Base-by-base conservation (phyloP, 2,329 filamentous ascomycete species). In the Penicillium oxalicum region DNA sequence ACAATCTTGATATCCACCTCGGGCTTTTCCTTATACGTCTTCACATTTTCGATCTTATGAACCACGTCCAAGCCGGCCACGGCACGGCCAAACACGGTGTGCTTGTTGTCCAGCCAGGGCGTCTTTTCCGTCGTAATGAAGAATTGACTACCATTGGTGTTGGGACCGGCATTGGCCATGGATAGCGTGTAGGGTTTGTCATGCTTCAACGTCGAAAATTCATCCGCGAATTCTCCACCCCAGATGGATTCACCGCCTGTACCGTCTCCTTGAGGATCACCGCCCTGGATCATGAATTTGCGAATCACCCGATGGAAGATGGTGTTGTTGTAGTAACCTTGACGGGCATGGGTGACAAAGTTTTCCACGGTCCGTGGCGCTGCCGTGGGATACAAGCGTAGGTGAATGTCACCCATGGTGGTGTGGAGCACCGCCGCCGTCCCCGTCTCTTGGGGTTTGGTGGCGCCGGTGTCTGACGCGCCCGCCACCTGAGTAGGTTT, bases 41-140 rank as follows among this genome's bases (percentile, higher is more conserved):
- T 87, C 12, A 81, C 78, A 66, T 94, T 95, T 72, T 98, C 93
- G 65, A 98, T 98, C 74, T 86, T 88, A 69, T 97, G 90, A 52
- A 98, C 84, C 18, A 98, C 89, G 68, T 98, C 93, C 65, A 97
- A 74, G 0, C 93, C 93, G 65, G 91, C 86, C 34, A 91, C 85
- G 0, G 89, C 91, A 36, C 93, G 79, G 0, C 93, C 93, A 66
- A 98, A 98, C 45, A 98, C 88, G 0, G 91, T 97, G 68, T 98
- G 93, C 69, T 96, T 95, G 55, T 87, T 85, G 67, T 98, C 93
- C 45, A 98, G 72, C 93, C 93, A 98, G 5, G 90, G 86, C 75
- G 93, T 90, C 74, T 95, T 95, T 70, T 96, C 94, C 0, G 91
- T 96, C 0, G 93, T 98, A 58, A 98, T 95, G 63, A 98, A 98